phyloP scores from a whole-genome alignment of 2,329 filamentous ascomycete species.

The Ambrosiella xylebori region DNA sequence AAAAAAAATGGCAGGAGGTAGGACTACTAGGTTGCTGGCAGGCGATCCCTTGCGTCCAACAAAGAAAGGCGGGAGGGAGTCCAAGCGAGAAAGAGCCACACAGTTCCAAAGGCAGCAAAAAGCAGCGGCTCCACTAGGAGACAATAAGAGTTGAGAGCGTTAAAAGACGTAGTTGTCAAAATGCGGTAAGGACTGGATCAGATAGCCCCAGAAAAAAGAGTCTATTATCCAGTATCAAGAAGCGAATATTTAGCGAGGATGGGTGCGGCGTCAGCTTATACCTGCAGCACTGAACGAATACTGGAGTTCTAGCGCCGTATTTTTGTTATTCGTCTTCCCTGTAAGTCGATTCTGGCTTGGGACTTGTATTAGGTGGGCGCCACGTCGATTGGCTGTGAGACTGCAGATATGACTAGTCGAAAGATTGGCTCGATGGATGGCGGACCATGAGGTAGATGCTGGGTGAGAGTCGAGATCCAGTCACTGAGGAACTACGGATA shows the following conservation, averaged over 20 bases:
- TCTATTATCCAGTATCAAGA: not conserved
- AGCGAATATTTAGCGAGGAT: not conserved
- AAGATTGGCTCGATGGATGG: not conserved
- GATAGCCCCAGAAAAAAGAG: not conserved
- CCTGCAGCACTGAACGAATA: not conserved
- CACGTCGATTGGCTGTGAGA: constrained; percentile 3
- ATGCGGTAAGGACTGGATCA: not conserved
- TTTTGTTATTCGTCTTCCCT: not conserved
- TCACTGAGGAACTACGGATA: not conserved
- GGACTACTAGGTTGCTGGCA: not conserved
- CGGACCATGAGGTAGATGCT: not conserved
- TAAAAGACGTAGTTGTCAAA: no score
- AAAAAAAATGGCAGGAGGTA: not conserved
- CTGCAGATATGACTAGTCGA: not conserved
- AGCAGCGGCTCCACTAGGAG: not conserved
- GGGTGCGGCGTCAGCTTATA: constrained; percentile 9
- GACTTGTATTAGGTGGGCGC: not conserved
- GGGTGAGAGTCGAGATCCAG: not conserved
- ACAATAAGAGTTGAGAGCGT: no score
- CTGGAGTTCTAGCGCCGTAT: not conserved
- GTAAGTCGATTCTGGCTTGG: not conserved
- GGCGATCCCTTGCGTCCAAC: constrained; percentile 1
- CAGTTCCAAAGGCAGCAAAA: not conserved
- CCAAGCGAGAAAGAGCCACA: not conserved
- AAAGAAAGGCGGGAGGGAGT: constrained; percentile 1